Base-by-base conservation (phyloP, 768 basidiomycete genomes). In the Lactarius akahatsu region DNA sequence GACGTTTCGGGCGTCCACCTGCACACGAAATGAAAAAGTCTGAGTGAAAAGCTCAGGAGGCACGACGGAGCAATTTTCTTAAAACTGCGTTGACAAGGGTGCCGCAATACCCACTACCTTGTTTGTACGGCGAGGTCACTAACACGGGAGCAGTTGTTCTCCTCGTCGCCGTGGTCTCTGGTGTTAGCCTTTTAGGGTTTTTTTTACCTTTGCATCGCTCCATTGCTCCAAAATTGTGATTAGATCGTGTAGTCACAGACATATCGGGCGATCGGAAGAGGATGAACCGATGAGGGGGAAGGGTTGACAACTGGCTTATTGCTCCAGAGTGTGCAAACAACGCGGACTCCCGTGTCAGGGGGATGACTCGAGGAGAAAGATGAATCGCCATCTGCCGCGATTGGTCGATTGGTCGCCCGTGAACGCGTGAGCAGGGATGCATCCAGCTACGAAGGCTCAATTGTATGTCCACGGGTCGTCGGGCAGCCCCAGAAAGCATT, bases 11-110 rank as follows among this genome's bases (percentile, higher is more conserved):
- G n/a, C n/a, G n/a, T n/a, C n/a, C n/a, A n/a, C n/a, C n/a, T n/a
- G n/a, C n/a, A n/a, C n/a, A n/a, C n/a, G n/a, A n/a, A n/a, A n/a
- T n/a, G n/a, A n/a, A 23, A 10, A n/a, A 30, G 32, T 11, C 16
- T 26, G 23, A 9, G 59, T 61, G 55, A 30, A 47, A 62, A 41
- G 23, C 18, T 23, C 23, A 1, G 36, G 18, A 52, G 59, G n/a
- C 20, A 7, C 23, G 26, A 34, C 40, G 28, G 9, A 38, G 38
- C 28, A 64, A 30, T 28, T 9, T n/a, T 9, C n/a, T 10, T 10
- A 58, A n/a, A 34, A 38, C 36, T 13, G n/a, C 20, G n/a, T 57
- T 18, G 59, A 40, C 55, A 47, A 55, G 65, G 20, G 56, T 23
- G 36, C 18, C 2, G 2, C 59, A 38, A 43, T n/a, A 50, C 56